Conservation (phyloP, 2,329 filamentous ascomycete genomes). For the Alternaria angustiovoidea region DNA sequence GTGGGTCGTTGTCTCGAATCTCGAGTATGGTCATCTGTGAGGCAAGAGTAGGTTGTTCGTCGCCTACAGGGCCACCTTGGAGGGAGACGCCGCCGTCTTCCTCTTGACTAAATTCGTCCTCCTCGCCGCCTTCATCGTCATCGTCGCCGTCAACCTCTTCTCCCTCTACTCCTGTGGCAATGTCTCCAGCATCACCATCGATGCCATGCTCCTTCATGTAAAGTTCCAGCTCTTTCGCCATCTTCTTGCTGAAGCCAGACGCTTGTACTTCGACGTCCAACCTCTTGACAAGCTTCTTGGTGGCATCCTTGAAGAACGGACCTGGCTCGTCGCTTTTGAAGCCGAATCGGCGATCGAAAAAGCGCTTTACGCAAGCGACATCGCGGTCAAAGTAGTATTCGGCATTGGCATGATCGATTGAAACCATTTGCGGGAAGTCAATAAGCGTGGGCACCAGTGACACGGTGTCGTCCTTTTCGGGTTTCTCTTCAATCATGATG, state of each 20-base stretch:
- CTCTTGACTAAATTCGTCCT: constrained; percentile 16
- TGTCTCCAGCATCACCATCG: constrained; percentile 59
- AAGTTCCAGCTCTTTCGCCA: constrained; percentile 89
- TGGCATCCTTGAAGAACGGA: constrained; percentile 84
- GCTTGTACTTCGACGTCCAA: constrained; percentile 90
- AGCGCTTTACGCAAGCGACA: constrained; percentile 92
- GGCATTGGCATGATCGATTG: constrained; percentile 90
- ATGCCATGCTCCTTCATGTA: constrained; percentile 80
- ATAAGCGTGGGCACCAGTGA: constrained; percentile 83
- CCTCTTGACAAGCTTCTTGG: constrained; percentile 73
- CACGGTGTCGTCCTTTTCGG: constrained; percentile 49
- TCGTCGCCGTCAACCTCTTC: constrained; percentile 27
- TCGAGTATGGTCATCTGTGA: constrained; percentile 49
- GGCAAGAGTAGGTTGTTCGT: constrained; percentile 24
- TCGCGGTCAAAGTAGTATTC: constrained; percentile 98
- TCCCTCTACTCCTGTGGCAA: constrained; percentile 34
- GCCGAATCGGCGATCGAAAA: constrained; percentile 87
- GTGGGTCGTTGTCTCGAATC: constrained; percentile 46
- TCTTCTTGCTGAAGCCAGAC: constrained; percentile 95
- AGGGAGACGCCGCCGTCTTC: constrained; percentile 7
- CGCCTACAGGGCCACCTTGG: constrained; percentile 11
- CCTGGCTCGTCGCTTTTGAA: constrained; percentile 84
- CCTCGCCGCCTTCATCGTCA: background rate
- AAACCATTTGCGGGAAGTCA: constrained; percentile 98
- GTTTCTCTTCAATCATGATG: constrained; percentile 85